Base-by-base conservation (phyloP, 2,329 filamentous ascomycete genomes). In the Botrytis elliptica region DNA sequence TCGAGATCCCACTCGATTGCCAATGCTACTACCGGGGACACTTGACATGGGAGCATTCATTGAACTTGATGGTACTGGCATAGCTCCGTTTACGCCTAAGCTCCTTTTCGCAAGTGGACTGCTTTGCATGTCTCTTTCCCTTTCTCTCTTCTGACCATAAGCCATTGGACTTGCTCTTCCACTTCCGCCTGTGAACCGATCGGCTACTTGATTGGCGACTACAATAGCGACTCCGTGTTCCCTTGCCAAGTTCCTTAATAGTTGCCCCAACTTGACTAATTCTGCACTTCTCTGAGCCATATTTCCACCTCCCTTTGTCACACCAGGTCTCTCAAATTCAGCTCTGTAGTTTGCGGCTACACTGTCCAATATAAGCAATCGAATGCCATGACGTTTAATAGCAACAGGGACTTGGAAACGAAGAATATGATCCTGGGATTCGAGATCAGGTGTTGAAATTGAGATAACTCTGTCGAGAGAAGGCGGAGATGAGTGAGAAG, bases 331-430 rank as follows among this genome's bases (percentile, higher is more conserved):
- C 77, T 94, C 92, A 79, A 94, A 96, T 82, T 98, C 95, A 68
- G 93, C 95, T 76, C 96, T 92, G 83, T 96, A 99, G 83, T 99
- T 99, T 74, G 96, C 94, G 0, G 96, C 95, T 42, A 99, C 92
- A 8, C 93, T 97, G 84, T 99, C 96, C 46, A 99, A 84, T 22
- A 98, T 88, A 1, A 99, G 84, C 1, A 99, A 87, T 3, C 95
- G 94, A 70, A 97, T 86, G 75, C 91, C 87, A 82, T 93, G 90
- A 65, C 93, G 89, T 76, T 88, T 85, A 33, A 97, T 89, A 42
- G 94, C 91, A 29, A 97, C 92, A 1, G 96, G 96, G 9, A 98
- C 90, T 82, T 99, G 96, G 83, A 93, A 98, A 76, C 90, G 91
- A 40, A 98, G 86, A 80, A 99, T 97, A 83, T 98, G 95, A 74